Percentiles rank a stretch among this genome's conserved stretches.
These are phyloP conservation scores for Exophiala aquamarina DNA, from an alignment of 2,329 filamentous ascomycete genomes.

Conservation along the genomic window DNA sequence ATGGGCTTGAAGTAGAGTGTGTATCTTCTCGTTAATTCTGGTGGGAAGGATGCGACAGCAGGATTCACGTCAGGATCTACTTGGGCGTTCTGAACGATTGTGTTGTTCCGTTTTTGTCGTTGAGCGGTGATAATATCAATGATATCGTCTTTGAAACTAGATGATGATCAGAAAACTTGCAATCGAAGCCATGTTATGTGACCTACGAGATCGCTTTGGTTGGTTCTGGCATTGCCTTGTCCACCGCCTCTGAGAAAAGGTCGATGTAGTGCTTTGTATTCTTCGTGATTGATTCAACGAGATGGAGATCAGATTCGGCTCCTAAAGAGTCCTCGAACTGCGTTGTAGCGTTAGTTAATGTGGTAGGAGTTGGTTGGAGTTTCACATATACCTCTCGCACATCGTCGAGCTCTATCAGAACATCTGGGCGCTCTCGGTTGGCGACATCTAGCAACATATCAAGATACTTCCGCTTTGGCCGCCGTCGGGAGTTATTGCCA, in stretches of 20 bases:
- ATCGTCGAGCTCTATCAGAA: slow-evolving; percentile 88
- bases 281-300: slow-evolving; percentile 76
- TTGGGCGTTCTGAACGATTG: slow-evolving; percentile 67
- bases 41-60: slow-evolving; percentile 78
- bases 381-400: slow-evolving; percentile 65
- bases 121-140: slow-evolving; percentile 95
- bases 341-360: neutral
- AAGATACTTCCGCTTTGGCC: slow-evolving; percentile 81
- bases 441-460: slow-evolving; percentile 83
- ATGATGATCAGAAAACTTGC: slow-evolving; percentile 1
- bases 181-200: neutral
- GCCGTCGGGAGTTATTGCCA: slow-evolving; percentile 47
- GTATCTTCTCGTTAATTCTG: slow-evolving; percentile 89
- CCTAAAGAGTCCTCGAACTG: slow-evolving; percentile 75
- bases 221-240: slow-evolving; percentile 79
- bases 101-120: slow-evolving; percentile 80
- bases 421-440: slow-evolving; percentile 72
- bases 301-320: slow-evolving; percentile 65
- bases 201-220: slow-evolving; percentile 73
- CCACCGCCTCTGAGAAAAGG: slow-evolving; percentile 81
- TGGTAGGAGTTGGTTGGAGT: too few species aligned
- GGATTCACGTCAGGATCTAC: slow-evolving; percentile 63
- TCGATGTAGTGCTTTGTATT: slow-evolving; percentile 97
- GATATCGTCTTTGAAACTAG: slow-evolving; percentile 95
- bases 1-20: slow-evolving; percentile 94